Evolutionary conservation across 2,329 filamentous ascomycete species (phyloP).

Genomic region (Aspergillus sergii): DNA sequence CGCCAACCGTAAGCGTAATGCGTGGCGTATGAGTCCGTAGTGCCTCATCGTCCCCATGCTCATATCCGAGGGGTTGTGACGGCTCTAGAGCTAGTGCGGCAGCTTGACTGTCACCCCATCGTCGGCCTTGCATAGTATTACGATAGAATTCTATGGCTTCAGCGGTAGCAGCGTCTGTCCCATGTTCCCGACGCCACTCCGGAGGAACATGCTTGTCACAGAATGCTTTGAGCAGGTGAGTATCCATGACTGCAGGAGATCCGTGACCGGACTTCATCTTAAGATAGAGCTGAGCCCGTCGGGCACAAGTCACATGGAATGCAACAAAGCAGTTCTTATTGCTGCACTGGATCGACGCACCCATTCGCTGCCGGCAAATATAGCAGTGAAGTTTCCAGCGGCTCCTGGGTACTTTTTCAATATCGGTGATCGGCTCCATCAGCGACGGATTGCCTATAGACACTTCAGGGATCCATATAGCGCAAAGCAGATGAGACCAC

Average conservation of each 20-base stretch:
- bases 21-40: constrained; percentile 48
- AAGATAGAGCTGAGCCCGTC: constrained; percentile 81
- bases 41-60: constrained; percentile 50
- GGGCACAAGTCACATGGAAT: constrained; percentile 95
- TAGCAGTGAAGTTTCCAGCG: constrained; percentile 95
- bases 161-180: constrained; percentile 75
- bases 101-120: constrained; percentile 89
- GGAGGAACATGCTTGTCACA: constrained; percentile 92
- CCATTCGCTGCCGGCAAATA: constrained; percentile 96
- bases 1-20: constrained; percentile 55
- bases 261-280: constrained; percentile 96
- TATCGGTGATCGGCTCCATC: constrained; percentile 97
- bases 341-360: constrained; percentile 95
- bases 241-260: constrained; percentile 74
- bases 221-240: constrained; percentile 85
- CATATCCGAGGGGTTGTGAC: constrained; percentile 62
- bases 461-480: constrained; percentile 98
- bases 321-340: constrained; percentile 97
- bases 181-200: constrained; percentile 85
- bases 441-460: constrained; percentile 94
- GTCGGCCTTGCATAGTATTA: constrained; percentile 80
- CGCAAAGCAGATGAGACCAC: constrained; percentile 95
- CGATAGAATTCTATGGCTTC: constrained; percentile 89
- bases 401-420: constrained; percentile 94
- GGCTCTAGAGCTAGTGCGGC: constrained; percentile 81